These are phyloP conservation scores for Fusarium nodosum DNA, from an alignment of 2,329 filamentous ascomycete genomes.

Conservation along the genomic window DNA sequence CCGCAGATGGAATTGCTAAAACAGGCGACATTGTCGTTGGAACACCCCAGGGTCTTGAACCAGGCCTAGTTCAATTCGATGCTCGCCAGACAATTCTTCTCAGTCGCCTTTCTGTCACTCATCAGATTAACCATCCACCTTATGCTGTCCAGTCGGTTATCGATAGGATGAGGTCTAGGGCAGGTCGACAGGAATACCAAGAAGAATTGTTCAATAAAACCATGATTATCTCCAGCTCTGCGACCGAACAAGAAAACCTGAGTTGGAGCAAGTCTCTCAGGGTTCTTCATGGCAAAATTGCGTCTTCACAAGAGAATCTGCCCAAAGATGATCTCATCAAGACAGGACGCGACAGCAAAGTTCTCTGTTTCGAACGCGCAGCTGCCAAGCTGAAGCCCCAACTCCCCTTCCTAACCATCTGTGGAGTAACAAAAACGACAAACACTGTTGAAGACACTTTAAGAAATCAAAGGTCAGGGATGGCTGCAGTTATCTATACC, in stretches of 20 bases:
- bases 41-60: accelerated
- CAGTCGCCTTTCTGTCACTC: accelerated
- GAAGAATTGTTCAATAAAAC: background rate
- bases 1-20: background rate
- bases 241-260: background rate
- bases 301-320: background rate
- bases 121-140: background rate
- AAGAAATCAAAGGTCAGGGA: accelerated
- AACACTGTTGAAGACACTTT: accelerated
- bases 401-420: background rate
- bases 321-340: accelerated
- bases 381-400: background rate
- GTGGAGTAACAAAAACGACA: accelerated
- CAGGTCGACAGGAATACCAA: background rate
- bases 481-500: background rate
- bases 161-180: accelerated
- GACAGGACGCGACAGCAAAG: accelerated
- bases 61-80: constrained; percentile 4
- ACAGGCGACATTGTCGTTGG: constrained; percentile 9
- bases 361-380: constrained; percentile 7
- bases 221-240: too few species aligned
- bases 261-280: background rate
- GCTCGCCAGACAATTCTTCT: accelerated
- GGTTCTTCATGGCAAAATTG: background rate
- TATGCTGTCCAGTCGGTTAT: accelerated